These are phyloP conservation scores for Dactylorhiza incarnata DNA, from an alignment of 106 monocot genomes.

Conservation along the genomic window DNA sequence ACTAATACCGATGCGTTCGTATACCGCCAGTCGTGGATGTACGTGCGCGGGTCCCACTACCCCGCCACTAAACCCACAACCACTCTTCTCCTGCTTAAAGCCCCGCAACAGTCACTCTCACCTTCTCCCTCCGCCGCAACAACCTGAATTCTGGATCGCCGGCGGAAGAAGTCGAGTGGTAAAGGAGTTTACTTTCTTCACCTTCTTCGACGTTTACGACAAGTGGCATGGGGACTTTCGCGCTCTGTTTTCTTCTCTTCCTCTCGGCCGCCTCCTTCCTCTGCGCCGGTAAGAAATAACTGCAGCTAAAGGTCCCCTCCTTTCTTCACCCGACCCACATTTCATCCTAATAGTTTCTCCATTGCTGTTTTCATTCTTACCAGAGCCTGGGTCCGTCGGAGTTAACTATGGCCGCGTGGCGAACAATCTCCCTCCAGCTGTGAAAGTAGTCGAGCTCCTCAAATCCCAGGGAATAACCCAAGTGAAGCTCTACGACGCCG, in stretches of 20 bases:
- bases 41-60: no score
- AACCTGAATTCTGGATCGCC: neutral
- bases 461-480: constrained; percentile 40
- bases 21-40: no score
- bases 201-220: neutral
- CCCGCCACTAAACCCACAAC: no score
- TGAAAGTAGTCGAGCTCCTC: constrained; percentile 52
- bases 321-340: neutral
- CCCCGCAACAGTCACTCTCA: neutral
- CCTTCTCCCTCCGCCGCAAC: neutral
- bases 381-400: constrained; percentile 32
- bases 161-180: neutral
- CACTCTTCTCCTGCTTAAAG: no score
- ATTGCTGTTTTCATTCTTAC: neutral
- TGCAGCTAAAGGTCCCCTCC: neutral
- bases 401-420: constrained; percentile 74
- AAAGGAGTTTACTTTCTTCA: neutral
- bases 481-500: constrained; percentile 58
- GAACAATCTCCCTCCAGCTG: constrained; percentile 51
- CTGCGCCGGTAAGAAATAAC: neutral
- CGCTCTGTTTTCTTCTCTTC: neutral
- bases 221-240: neutral
- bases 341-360: neutral
- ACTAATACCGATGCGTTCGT: no score
- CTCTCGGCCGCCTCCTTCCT: neutral